Base-by-base conservation (phyloP, 2,329 filamentous ascomycete species). In the Chaetomium olivaceum region DNA sequence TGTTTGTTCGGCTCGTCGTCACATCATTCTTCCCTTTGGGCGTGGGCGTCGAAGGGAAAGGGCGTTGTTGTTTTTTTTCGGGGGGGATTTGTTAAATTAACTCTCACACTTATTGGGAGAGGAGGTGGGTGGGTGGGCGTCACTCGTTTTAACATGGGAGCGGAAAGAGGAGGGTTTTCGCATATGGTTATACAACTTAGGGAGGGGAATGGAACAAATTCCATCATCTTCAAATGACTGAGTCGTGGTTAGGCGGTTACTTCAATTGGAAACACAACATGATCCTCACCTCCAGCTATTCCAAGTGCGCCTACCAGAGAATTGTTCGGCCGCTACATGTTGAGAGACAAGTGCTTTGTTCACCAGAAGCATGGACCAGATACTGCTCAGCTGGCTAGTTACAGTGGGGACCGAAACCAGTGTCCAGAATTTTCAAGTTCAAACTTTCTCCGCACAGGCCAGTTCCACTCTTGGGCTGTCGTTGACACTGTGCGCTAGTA, bases 1-100 rank as follows among this genome's bases (percentile, higher is more conserved):
- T 25, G 31, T n/a, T 31, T 31, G 19, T n/a, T 31, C 29, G 12
- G 16, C 19, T 48, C 39, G 31, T 43, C 31, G 12, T 19, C 33
- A 36, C 54, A 57, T 57, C 33, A 39, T 57, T 57, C 21, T 39
- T 57, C 31, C 54, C 31, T 57, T 23, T 21, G n/a, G 31, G 11
- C 29, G n/a, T 33, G 31, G 31, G 11, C n/a, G 36, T 39, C 31
- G 27, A 27, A 57, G 54, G 54, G 33, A 39, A 57, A 3, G 11
- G 54, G 54, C 54, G 54, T 57, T 57, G 21, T 23, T 36, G 12
- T 56, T n/a, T 21, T 23, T n/a, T n/a, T n/a, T n/a, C n/a, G n/a
- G n/a, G n/a, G 19, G n/a, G 43, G 46, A 8, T 11, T 48, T 48
- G 46, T 21, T 9, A 48, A 12, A 21, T 48, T 48, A 19, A 14